Base-by-base conservation (phyloP, 306 rosid genomes). In the Neltuma alba region DNA sequence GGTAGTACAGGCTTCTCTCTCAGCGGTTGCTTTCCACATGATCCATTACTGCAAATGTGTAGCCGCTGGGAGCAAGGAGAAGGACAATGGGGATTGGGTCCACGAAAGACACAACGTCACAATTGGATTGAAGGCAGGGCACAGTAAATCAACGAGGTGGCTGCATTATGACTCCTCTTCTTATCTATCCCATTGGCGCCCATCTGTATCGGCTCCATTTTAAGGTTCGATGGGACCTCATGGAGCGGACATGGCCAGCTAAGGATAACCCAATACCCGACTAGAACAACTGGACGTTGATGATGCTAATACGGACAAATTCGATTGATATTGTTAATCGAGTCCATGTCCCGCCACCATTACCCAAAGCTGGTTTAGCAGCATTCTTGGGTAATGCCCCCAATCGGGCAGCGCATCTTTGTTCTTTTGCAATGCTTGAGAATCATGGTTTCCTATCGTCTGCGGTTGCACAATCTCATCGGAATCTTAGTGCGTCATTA, bases 201-300 rank as follows among this genome's bases (percentile, higher is more conserved):
- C 30, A 25, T 25, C 6, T 57, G 63, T 25, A 10, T 57, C 16
- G 63, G 63, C 63, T 33, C 63, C 33, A 25, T 57, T 57, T 57
- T 11, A 23, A 9, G 31, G 63, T 25, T 10, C 25, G 63, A 10
- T 11, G 63, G 63, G 2, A 38, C 41, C 1, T 38, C 41, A 38
- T 7, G 41, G n/a, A 52, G 9, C 16, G 44, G 50, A 15, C 23
- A 71, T n/a, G 20, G 63, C 44, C 76, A 72, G 76, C 65, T 72
- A 41, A 67, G 50, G 30, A 21, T 20, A 9, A 9, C 47, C 0
- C 48, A 18, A 5, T 3, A 36, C 18, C 21, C n/a, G 48, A 65
- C 6, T 28, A 30, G 15, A 28, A 69, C 42, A 57, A 78, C 13
- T 65, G 23, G 33, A 16, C 47, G 18, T 6, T 0, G 11, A 6